A percentile compares a stretch with the other conserved stretches of the same genome.
These are phyloP conservation scores for Salix caprea DNA, from an alignment of 345 rosid species.

Conservation along the genomic window DNA sequence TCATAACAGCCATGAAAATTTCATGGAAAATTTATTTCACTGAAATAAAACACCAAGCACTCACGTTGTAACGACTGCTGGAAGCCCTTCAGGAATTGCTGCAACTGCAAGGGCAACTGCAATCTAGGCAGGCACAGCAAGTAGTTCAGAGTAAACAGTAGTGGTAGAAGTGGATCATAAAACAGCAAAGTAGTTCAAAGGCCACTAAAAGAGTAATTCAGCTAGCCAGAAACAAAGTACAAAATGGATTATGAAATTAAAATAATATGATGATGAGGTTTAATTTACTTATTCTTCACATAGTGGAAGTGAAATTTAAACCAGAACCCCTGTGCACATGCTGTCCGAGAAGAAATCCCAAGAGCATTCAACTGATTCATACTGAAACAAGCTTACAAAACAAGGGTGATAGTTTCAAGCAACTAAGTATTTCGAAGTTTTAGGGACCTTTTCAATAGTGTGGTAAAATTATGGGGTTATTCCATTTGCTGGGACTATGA, in stretches of 20 bases:
- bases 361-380: not conserved
- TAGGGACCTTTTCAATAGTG: not conserved
- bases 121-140: slow-evolving; percentile 59
- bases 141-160: slow-evolving; percentile 3
- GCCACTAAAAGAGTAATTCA: not conserved
- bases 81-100: slow-evolving; percentile 99
- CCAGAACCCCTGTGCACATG: not conserved
- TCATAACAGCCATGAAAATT: not conserved
- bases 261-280: not conserved
- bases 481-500: not conserved
- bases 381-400: no score
- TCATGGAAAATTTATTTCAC: not conserved
- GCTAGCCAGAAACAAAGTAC: not conserved
- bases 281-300: not conserved
- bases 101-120: slow-evolving; percentile 99
- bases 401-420: not conserved
- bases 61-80: slow-evolving; percentile 99
- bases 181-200: not conserved
- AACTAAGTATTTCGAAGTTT: not conserved
- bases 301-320: not conserved
- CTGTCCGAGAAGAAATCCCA: not conserved
- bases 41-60: slow-evolving; percentile 29
- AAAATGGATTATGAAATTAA: not conserved
- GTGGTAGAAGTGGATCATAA: not conserved
- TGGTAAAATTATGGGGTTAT: no score